Percentiles rank a stretch among this genome's conserved stretches.
These are phyloP conservation scores for Alnus glutinosa DNA, from an alignment of 306 rosid species.

Conservation along the genomic window DNA sequence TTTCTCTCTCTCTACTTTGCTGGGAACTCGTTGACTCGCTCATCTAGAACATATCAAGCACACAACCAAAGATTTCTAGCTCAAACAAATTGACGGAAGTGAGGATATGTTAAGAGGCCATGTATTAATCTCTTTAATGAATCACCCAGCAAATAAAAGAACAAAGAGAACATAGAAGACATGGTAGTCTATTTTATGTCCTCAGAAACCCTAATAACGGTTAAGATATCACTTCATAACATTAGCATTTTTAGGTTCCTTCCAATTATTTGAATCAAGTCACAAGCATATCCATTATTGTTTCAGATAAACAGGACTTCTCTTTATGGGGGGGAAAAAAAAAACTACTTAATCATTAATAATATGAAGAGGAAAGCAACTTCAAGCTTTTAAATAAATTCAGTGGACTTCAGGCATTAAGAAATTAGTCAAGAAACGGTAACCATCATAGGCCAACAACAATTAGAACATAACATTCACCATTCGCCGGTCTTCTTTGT, in stretches of 20 bases:
- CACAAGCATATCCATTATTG: not conserved
- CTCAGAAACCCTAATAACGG: no score
- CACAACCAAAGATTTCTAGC: not conserved
- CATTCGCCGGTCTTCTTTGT: slow-evolving; percentile 39
- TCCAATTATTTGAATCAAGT: not conserved
- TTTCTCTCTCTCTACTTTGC: not conserved
- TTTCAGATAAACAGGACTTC: not conserved
- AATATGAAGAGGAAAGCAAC: not conserved
- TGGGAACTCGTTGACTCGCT: not conserved
- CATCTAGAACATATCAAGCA: not conserved
- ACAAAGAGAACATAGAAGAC: not conserved
- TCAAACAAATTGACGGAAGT: no score
- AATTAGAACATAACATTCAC: slow-evolving; percentile 39
- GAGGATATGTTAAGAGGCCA: not conserved
- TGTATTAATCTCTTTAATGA: not conserved
- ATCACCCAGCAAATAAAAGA: not conserved
- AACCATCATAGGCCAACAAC: not conserved
- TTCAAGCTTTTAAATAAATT: not conserved
- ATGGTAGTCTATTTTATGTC: not conserved
- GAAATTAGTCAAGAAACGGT: not conserved
- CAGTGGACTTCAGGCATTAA: not conserved
- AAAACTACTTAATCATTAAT: not conserved
- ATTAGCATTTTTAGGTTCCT: not conserved
- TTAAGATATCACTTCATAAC: not conserved
- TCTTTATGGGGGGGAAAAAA: not conserved